phyloP scores from a whole-genome alignment of 1,139 yeast genomes.

The Saccharomyces hybrid region DNA sequence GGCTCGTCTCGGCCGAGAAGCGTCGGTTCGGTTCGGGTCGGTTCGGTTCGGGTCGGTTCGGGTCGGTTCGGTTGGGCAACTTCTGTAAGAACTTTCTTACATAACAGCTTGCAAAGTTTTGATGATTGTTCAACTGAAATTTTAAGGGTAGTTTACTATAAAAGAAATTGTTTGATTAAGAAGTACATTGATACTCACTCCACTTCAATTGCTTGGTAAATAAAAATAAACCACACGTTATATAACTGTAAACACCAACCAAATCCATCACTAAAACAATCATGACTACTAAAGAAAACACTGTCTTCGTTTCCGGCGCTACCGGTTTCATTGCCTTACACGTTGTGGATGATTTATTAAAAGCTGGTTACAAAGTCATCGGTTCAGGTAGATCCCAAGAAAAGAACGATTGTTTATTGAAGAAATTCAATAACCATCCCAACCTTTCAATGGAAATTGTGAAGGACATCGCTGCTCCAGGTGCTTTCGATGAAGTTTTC shows the following conservation, averaged over 20 bases:
- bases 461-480: constrained; percentile 39
- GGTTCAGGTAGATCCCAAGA: constrained; percentile 35
- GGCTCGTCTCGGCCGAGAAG: neutral
- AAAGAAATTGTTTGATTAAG: neutral
- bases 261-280: neutral
- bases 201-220: neutral
- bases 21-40: no score
- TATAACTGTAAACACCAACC: neutral
- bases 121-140: neutral
- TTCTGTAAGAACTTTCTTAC: no score
- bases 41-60: no score
- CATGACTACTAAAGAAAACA: neutral
- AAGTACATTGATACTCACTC: neutral
- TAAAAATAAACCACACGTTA: neutral
- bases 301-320: constrained; percentile 44
- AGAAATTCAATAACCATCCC: constrained; percentile 19
- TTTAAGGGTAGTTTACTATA: neutral
- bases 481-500: constrained; percentile 48
- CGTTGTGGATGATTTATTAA: constrained; percentile 29
- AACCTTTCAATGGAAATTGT: constrained; percentile 42
- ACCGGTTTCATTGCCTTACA: constrained; percentile 48
- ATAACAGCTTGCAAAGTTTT: neutral
- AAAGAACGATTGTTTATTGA: constrained; percentile 23
- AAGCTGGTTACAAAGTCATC: constrained; percentile 27
- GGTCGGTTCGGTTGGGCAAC: no score